phyloP scores from a whole-genome alignment of 2,329 filamentous ascomycete species.

The Corinectria fuckeliana region DNA sequence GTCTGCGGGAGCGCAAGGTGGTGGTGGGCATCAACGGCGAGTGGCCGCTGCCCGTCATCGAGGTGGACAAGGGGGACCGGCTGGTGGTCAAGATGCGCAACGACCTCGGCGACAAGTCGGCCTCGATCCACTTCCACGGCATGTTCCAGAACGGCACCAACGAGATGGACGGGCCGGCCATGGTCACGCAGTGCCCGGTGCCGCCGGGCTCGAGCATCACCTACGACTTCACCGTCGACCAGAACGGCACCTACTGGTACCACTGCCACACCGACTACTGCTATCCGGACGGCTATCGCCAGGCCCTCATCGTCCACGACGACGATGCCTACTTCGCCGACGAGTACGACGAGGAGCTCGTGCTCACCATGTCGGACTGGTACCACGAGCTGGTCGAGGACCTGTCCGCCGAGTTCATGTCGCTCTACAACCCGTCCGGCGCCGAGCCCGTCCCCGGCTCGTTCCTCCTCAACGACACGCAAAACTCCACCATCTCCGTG shows the following conservation, averaged over 20 bases:
- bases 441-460: constrained; percentile 72
- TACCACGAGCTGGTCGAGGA: constrained; percentile 66
- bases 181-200: constrained; percentile 64
- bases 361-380: constrained; percentile 73
- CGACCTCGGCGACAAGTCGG: constrained; percentile 50
- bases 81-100: constrained; percentile 58
- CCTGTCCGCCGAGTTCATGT: constrained; percentile 56
- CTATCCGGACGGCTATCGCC: constrained; percentile 73
- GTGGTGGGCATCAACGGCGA: constrained; percentile 70
- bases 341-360: constrained; percentile 68
- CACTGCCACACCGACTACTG: constrained; percentile 54
- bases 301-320: constrained; percentile 70
- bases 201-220: constrained; percentile 58
- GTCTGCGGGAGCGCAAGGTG: constrained; percentile 58
- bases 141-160: constrained; percentile 64
- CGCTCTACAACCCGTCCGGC: constrained; percentile 61
- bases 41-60: constrained; percentile 68
- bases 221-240: constrained; percentile 63
- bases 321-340: constrained; percentile 61
- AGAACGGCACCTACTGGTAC: constrained; percentile 69
- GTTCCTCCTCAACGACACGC: constrained; percentile 74
- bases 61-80: constrained; percentile 60
- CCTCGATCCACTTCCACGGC: constrained; percentile 64
- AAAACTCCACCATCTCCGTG: constrained; percentile 64
- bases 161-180: constrained; percentile 63